phyloP scores from a whole-genome alignment of 1,284 basidiomycete genomes.

The Caloboletus inedulis region DNA sequence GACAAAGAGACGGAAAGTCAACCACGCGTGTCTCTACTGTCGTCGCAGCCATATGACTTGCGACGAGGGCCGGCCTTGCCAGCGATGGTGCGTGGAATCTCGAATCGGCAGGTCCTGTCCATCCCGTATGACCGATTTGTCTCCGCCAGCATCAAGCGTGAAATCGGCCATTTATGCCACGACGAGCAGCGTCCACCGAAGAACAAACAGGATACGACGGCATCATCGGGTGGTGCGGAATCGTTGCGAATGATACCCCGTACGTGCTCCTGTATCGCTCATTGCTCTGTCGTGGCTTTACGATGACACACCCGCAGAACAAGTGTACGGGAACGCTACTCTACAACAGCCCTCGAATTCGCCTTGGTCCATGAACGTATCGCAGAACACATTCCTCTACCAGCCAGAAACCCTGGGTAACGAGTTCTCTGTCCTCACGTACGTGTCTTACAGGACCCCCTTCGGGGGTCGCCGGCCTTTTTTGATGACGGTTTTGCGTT shows the following conservation, averaged over 20 bases:
- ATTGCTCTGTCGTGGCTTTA: constrained; percentile 10
- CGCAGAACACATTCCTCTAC: constrained; percentile 55
- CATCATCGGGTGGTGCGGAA: constrained; percentile 31
- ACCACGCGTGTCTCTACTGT: constrained; percentile 93
- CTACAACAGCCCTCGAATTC: constrained; percentile 37
- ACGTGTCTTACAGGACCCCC: constrained; percentile 31
- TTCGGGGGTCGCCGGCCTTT: not conserved
- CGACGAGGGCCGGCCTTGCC: constrained; percentile 85
- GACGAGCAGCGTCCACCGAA: constrained; percentile 69
- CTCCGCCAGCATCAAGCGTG: constrained; percentile 74
- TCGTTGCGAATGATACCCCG: constrained; percentile 16
- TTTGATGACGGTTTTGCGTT: constrained; percentile 4
- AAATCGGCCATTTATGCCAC: constrained; percentile 88
- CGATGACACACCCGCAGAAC: constrained; percentile 25
- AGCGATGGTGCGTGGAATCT: constrained; percentile 70
- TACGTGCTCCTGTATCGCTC: constrained; percentile 5
- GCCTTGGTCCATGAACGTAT: constrained; percentile 51
- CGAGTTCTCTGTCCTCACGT: constrained; percentile 81
- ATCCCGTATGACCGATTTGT: constrained; percentile 3
- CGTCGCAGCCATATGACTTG: constrained; percentile 92
- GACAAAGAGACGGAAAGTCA: constrained; percentile 75
- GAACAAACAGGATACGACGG: constrained; percentile 38
- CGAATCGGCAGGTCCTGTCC: not conserved
- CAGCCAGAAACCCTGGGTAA: constrained; percentile 70
- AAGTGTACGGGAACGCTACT: constrained; percentile 31